Evolutionary conservation across 2,329 filamentous ascomycete genomes (phyloP).

Genomic region (Alternaria alternata): DNA sequence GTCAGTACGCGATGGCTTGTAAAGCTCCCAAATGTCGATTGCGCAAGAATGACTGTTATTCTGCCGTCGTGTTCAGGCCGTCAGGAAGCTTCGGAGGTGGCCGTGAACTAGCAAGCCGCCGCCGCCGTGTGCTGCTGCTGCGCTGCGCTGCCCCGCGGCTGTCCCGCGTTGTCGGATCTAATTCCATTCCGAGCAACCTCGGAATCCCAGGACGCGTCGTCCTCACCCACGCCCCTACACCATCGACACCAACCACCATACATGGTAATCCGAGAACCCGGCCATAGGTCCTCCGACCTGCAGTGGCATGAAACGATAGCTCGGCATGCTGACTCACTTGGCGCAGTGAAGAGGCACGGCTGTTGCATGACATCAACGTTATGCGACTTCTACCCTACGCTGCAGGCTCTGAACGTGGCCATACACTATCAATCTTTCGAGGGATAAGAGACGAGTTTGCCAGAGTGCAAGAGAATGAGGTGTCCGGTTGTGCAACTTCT

Average conservation of each 20-base stretch:
- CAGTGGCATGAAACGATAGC: background rate
- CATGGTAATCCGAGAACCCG: background rate
- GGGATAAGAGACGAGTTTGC: background rate
- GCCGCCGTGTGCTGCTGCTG: background rate
- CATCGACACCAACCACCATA: background rate
- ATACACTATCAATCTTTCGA: background rate
- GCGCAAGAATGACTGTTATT: background rate
- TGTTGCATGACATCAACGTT: background rate
- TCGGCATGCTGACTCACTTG: background rate
- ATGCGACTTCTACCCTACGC: background rate
- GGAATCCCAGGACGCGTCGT: background rate
- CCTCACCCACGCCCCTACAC: background rate
- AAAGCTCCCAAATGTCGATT: background rate
- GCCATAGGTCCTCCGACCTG: background rate
- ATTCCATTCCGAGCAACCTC: too few relatives aligned
- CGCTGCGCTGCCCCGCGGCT: background rate
- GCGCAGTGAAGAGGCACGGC: background rate
- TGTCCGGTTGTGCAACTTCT: background rate
- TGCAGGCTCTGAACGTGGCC: background rate
- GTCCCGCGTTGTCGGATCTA: too few relatives aligned
- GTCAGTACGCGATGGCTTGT: background rate
- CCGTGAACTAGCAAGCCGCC: constrained; percentile 13
- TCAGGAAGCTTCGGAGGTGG: constrained; percentile 32
- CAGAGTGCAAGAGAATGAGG: background rate
- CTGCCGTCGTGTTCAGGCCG: background rate